Base-by-base conservation (phyloP, 306 rosid species). In the Medicago ruthenica region DNA sequence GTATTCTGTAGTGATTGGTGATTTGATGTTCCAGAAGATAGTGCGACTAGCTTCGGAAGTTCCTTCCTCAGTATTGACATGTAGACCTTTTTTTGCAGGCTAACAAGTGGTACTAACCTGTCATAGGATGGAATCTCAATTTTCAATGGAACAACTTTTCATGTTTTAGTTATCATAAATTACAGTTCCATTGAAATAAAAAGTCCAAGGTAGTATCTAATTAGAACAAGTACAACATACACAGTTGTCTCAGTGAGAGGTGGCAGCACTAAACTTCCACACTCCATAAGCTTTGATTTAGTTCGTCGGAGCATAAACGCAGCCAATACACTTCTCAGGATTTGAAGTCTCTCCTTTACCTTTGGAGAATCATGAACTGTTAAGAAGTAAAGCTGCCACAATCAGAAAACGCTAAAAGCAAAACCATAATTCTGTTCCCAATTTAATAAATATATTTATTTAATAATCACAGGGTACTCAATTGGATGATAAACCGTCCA, bases 271-370 rank as follows among this genome's bases (percentile, higher is more conserved):
- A 94, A 84, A 90, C 77, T 84, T 76, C 98, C 98, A 78, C 78
- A 50, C 73, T 90, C 92, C 47, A 90, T 81, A 57, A 94, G 98
- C 86, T 80, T 87, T 69, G 89, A 79, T 81, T 94, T 94, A 62
- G 98, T 94, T 50, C 98, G 92, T 18, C 98, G 88, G 63, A 94
- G 87, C 92, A 94, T 90, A 74, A 94, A 89, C 57, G 92, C 93
- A 73, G 88, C 88, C 88, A 94, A 64, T 72, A 94, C 76, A 74
- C 84, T 63, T 87, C 84, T 90, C 81, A 92, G 83, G 74, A 77
- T 78, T 74, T 84, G 86, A n/a, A 88, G 85, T 67, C 61, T 88
- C 64, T 74, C 88, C 76, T 78, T 87, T 55, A 85, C 84, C 76
- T 81, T 70, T 45, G 83, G 72, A 65, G 83, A 77, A 80, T 79